Base-by-base conservation (phyloP, 129 eudicot species). In the Ambrosia trifida region DNA sequence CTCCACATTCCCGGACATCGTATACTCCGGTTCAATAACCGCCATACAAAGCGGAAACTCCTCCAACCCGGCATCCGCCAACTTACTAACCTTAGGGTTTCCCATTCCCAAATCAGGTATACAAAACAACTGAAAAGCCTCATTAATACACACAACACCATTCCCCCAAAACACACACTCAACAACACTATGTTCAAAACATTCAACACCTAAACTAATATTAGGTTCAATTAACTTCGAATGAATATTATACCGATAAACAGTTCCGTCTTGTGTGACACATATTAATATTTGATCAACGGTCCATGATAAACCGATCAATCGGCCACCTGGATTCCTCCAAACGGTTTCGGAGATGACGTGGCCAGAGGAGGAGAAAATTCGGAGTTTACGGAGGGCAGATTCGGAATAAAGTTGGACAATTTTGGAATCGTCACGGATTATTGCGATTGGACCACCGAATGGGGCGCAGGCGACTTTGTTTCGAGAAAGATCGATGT, bases 331-430 rank as follows among this genome's bases (percentile, higher is more conserved):
- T 2, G 99, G 86, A 81, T 95, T 86, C 43, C 78, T 72, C 99
- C 99, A 95, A 17, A 82, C 78, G 72, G 97, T 79, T 11, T 95
- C 99, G 54, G 99, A 78, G 74, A 90, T 74, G 6, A 76, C 87
- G 18, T 79, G 72, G 77, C 98, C 99, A 66, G 96, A 83, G 56
- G 96, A 95, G 79, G 77, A 90, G 96, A 85, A 95, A 18, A 95
- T 83, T 3, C 99, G 90, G 85, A 95, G 99, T 60, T 90, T 95
- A 2, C 99, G 97, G 43, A 90, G 86, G 40, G 99, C 99, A 17
- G 99, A 95, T 74, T 95, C 99, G 69, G 96, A 87, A 77, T 84
- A 86, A 65, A 95, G 99, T 78, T 95, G 99, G 72, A 95, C 99
- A 78, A 95, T 90, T 72, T 90, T 95, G 75, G 97, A 85, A 44